phyloP scores from a whole-genome alignment of 805 yeast genomes.

The Kuraishia hungarica region DNA sequence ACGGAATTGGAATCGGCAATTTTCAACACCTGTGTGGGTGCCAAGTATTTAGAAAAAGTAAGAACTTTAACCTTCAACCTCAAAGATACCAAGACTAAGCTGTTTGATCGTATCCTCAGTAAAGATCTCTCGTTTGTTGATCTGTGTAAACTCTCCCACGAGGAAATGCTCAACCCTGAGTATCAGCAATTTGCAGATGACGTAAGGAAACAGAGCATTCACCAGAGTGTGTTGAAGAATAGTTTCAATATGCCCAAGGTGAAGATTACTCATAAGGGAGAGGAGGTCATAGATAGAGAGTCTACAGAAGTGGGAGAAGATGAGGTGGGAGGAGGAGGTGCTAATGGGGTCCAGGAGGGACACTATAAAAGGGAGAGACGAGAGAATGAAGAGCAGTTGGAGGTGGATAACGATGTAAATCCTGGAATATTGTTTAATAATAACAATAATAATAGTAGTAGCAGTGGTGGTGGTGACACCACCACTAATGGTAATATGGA shows the following conservation, averaged over 20 bases:
- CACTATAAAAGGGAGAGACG: not conserved
- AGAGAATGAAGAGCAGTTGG: not conserved
- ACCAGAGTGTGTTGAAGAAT: conserved; percentile 54
- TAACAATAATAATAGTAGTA: not conserved
- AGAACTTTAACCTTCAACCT: conserved; percentile 58
- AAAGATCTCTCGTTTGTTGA: conserved; percentile 45
- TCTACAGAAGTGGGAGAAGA: conserved; percentile 1
- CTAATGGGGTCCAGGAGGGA: conserved; percentile 3
- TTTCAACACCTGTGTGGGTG: conserved; percentile 22
- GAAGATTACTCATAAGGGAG: conserved; percentile 82
- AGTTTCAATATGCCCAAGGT: conserved; percentile 49
- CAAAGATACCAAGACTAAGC: conserved; percentile 46
- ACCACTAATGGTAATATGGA: not conserved
- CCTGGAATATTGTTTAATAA: not conserved
- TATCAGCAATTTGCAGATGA: conserved; percentile 61
- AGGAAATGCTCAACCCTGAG: conserved; percentile 74
- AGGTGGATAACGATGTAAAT: not conserved
- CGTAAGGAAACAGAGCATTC: conserved; percentile 60
- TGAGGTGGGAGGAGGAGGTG: no score
- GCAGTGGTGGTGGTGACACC: not conserved
- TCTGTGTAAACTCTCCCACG: conserved; percentile 57
- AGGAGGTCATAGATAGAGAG: conserved; percentile 61
- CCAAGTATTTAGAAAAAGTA: conserved; percentile 55
- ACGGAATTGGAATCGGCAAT: conserved; percentile 42
- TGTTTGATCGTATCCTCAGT: conserved; percentile 49